These are phyloP conservation scores for Raphanus hybrid DNA, from an alignment of 441 rosid genomes.

Conservation along the genomic window DNA sequence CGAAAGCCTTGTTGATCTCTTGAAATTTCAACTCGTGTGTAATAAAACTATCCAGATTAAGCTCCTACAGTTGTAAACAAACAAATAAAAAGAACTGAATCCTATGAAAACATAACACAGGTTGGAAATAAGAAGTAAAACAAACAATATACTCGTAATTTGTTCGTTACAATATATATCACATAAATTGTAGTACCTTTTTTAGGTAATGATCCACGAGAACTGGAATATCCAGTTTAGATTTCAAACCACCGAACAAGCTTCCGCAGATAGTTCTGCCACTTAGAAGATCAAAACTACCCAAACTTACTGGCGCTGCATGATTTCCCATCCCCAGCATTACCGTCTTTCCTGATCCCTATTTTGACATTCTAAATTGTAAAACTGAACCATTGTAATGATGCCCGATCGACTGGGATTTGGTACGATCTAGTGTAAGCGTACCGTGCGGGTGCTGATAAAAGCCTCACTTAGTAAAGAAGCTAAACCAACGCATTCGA, in stretches of 20 bases:
- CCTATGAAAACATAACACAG: neutral
- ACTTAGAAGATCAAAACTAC: conserved; percentile 40
- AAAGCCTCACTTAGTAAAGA: conserved; percentile 61
- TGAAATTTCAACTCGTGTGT: conserved; percentile 56
- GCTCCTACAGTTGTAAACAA: conserved; percentile 42
- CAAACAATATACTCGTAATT: neutral
- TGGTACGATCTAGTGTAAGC: neutral
- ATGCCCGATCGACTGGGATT: neutral
- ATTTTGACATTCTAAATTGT: conserved; percentile 3
- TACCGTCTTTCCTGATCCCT: conserved; percentile 74
- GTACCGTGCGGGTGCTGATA: conserved; percentile 56
- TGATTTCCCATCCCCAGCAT: conserved; percentile 53
- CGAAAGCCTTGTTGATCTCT: conserved; percentile 63
- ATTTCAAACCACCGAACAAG: conserved; percentile 60
- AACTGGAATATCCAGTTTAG: conserved; percentile 54
- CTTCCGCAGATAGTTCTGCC: conserved; percentile 54
- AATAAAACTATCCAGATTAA: conserved; percentile 55
- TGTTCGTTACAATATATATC: neutral
- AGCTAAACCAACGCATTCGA: conserved; percentile 73
- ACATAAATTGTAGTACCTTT: conserved; percentile 40
- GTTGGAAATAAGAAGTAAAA: neutral
- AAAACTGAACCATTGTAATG: neutral
- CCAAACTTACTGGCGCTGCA: conserved; percentile 38
- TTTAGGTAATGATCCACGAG: conserved; percentile 47
- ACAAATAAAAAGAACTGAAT: neutral